These are phyloP conservation scores for Selenicereus undatus DNA, from an alignment of 148 eudicot species.

Conservation along the genomic window DNA sequence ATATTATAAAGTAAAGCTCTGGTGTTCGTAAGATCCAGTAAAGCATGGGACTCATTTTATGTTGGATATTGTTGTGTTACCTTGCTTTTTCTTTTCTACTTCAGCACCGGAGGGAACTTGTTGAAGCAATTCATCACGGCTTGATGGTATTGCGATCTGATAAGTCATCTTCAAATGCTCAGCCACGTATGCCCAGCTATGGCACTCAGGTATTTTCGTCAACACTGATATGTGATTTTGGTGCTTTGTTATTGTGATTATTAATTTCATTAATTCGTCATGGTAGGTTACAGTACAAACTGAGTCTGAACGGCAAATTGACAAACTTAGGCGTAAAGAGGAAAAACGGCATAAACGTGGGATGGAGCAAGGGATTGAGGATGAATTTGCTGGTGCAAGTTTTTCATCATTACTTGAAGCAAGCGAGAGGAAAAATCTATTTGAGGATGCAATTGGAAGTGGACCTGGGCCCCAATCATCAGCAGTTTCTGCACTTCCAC, in stretches of 20 bases:
- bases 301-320: constrained; percentile 78
- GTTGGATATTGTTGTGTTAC: constrained; percentile 8
- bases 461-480: constrained; percentile 55
- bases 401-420: constrained; percentile 88
- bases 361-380: constrained; percentile 64
- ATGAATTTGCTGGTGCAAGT: constrained; percentile 47
- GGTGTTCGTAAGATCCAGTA: background rate
- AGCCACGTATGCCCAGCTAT: constrained; percentile 90
- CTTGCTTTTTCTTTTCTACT: constrained; percentile 1
- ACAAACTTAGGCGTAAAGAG: constrained; percentile 97
- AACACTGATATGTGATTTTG: background rate
- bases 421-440: constrained; percentile 75
- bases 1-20: background rate
- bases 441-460: constrained; percentile 86
- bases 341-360: constrained; percentile 88
- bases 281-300: constrained; percentile 90
- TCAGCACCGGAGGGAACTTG: constrained; percentile 89
- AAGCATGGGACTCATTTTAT: background rate
- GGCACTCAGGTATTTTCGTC: constrained; percentile 71
- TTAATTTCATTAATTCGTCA: background rate
- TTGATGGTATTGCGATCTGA: constrained; percentile 61
- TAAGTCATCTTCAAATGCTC: constrained; percentile 52
- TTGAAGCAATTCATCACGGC: constrained; percentile 78
- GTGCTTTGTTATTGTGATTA: background rate
- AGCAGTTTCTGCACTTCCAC: constrained; percentile 77